Percentiles rank a stretch among this genome's conserved stretches.
phyloP scores from a whole-genome alignment of 2,329 filamentous ascomycete genomes.

The Pseudopyricularia cyperi region DNA sequence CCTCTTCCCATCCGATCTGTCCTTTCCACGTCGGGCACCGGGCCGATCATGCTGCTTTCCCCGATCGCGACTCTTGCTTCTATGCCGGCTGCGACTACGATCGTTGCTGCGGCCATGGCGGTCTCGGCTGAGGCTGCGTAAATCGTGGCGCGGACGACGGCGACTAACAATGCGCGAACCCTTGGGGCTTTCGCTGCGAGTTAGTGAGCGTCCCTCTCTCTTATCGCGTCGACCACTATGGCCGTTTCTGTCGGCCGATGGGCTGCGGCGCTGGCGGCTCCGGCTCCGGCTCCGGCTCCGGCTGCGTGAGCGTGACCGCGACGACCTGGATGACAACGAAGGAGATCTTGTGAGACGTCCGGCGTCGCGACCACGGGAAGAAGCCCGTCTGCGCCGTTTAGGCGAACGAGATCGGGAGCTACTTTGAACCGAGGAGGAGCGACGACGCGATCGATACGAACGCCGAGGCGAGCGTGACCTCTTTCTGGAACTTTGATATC shows the following conservation, averaged over 20 bases:
- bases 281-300: slow-evolving; percentile 16
- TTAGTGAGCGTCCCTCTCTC: slow-evolving; percentile 5
- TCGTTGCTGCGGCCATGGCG: not conserved
- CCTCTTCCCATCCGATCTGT: slow-evolving; percentile 12
- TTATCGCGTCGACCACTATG: slow-evolving; percentile 2
- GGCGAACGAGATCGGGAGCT: slow-evolving; percentile 24
- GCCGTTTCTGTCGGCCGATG: slow-evolving; percentile 4
- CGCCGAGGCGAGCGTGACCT: slow-evolving; percentile 22
- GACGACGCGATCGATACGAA: slow-evolving; percentile 11
- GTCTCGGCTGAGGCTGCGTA: not conserved
- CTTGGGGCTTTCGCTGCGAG: slow-evolving; percentile 6
- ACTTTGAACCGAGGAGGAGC: slow-evolving; percentile 16
- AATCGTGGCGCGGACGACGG: not conserved
- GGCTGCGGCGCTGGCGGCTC: slow-evolving; percentile 11
- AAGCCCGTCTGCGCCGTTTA: slow-evolving; percentile 38
- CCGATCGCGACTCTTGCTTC: slow-evolving; percentile 7
- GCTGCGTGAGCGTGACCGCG: slow-evolving; percentile 21
- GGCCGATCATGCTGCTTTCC: not conserved
- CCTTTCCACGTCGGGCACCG: slow-evolving; percentile 1
- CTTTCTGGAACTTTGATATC: slow-evolving; percentile 12
- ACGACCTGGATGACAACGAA: slow-evolving; percentile 17
- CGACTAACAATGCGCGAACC: not conserved
- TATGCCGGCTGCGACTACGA: slow-evolving; percentile 7
- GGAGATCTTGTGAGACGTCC: slow-evolving; percentile 25
- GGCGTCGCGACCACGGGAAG: slow-evolving; percentile 27